Evolutionary conservation across 2,329 filamentous ascomycete species (phyloP).

Genomic region (Pestalotiopsis fici): DNA sequence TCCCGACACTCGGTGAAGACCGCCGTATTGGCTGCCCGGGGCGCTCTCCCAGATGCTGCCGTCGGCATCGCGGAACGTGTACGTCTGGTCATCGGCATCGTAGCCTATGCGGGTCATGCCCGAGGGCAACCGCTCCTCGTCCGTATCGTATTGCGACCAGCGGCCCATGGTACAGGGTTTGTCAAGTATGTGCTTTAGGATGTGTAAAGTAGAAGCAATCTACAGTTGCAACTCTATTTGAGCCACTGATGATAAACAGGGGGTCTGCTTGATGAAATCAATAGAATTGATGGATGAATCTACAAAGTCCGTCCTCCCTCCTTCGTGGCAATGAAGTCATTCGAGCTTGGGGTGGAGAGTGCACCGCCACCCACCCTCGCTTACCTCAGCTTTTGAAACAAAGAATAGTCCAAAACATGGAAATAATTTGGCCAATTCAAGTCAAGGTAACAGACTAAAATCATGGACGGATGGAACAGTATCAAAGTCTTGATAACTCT

Average conservation of each 20-base stretch:
- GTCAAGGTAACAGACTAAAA: no score
- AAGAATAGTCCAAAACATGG: neutral
- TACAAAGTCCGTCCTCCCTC: neutral
- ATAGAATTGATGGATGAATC: neutral
- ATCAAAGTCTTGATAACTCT: neutral
- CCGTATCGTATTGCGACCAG: slow-evolving; percentile 36
- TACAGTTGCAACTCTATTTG: neutral
- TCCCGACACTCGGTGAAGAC: slow-evolving; percentile 30
- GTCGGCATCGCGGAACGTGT: slow-evolving; percentile 45
- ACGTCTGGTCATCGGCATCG: slow-evolving; percentile 48
- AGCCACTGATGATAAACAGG: neutral
- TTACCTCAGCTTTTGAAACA: neutral
- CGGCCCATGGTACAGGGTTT: slow-evolving; percentile 26
- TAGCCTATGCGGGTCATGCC: slow-evolving; percentile 52
- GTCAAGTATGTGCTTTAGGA: neutral
- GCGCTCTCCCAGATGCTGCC: slow-evolving; percentile 46
- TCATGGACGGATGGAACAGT: no score
- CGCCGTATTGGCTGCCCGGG: slow-evolving; percentile 45
- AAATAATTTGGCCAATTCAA: neutral
- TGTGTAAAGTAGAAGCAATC: neutral
- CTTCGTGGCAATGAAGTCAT: neutral
- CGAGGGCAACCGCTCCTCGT: slow-evolving; percentile 47
- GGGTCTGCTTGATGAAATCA: neutral
- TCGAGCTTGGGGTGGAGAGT: neutral
- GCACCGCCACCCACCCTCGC: neutral